phyloP scores from a whole-genome alignment of 2,329 filamentous ascomycete genomes.

The Cercospora zeina region DNA sequence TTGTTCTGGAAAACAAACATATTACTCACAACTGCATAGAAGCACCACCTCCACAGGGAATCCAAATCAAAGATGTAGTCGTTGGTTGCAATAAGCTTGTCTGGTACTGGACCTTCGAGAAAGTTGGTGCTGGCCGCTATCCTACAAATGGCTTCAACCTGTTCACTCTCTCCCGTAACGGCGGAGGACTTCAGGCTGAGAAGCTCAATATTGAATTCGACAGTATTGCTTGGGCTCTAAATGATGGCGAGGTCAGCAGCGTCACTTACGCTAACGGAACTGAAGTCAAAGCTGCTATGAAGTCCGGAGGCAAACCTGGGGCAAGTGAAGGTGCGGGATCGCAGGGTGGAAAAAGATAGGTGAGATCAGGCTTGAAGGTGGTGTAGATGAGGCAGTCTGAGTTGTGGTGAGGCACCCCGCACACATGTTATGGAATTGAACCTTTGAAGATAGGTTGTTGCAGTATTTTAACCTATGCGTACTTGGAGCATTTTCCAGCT shows the following conservation, averaged over 20 bases:
- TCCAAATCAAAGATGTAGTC: conserved; percentile 19
- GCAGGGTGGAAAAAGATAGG: background rate
- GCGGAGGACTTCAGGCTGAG: conserved; percentile 7
- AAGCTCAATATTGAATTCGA: conserved; percentile 19
- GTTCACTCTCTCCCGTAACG: conserved; percentile 14
- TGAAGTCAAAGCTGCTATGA: background rate
- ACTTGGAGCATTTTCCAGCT: no score
- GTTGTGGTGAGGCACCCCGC: no score
- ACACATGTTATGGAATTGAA: no score
- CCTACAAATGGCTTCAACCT: conserved; percentile 26
- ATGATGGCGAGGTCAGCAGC: background rate
- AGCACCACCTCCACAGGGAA: conserved; percentile 14
- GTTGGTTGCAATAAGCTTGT: conserved; percentile 24
- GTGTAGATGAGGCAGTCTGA: no score
- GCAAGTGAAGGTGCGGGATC: background rate
- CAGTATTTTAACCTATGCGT: no score
- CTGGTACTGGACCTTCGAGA: conserved; percentile 25
- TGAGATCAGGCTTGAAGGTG: background rate
- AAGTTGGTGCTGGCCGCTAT: conserved; percentile 20
- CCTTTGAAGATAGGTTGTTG: no score
- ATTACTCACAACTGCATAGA: background rate
- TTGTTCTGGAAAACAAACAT: background rate
- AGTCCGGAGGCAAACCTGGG: background rate
- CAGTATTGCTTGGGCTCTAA: conserved; percentile 19
- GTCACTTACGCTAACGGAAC: conserved; percentile 11